Conservation (phyloP, 306 rosid genomes). For the Urtica urens region DNA sequence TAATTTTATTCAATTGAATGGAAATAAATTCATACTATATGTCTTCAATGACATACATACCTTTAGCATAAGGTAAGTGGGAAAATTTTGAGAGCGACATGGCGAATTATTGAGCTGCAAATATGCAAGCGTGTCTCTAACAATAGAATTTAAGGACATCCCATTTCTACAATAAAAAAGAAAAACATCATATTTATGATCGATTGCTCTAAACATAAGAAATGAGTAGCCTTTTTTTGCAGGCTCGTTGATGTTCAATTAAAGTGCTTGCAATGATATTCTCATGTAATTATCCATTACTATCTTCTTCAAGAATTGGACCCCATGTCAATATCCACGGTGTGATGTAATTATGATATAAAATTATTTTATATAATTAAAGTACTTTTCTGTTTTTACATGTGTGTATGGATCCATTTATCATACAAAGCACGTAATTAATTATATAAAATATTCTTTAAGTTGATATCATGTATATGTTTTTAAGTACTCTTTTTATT, state of each 20-base stretch:
- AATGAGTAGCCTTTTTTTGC: conserved; percentile 8
- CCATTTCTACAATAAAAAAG: conserved; percentile 2
- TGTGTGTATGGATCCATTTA: no score
- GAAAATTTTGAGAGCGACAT: conserved; percentile 25
- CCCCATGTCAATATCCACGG: background rate
- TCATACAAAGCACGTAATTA: no score
- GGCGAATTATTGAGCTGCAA: conserved; percentile 12
- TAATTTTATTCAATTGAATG: background rate
- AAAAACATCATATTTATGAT: background rate
- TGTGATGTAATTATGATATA: no score
- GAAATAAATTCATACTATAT: no score
- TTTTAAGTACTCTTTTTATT: no score
- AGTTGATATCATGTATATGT: no score
- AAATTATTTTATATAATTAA: background rate
- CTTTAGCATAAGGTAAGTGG: conserved; percentile 26
- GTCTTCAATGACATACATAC: conserved; percentile 5
- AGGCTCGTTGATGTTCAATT: conserved; percentile 7
- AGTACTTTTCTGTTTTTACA: background rate
- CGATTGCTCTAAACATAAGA: conserved; percentile 11
- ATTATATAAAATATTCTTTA: no score
- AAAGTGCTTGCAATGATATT: conserved; percentile 22
- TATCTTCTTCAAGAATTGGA: conserved; percentile 10
- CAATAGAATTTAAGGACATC: conserved; percentile 1
- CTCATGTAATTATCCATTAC: conserved; percentile 22
- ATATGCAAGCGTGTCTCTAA: conserved; percentile 5